phyloP scores from a whole-genome alignment of 2,329 filamentous ascomycete species.

The Epichloe coenophiala region DNA sequence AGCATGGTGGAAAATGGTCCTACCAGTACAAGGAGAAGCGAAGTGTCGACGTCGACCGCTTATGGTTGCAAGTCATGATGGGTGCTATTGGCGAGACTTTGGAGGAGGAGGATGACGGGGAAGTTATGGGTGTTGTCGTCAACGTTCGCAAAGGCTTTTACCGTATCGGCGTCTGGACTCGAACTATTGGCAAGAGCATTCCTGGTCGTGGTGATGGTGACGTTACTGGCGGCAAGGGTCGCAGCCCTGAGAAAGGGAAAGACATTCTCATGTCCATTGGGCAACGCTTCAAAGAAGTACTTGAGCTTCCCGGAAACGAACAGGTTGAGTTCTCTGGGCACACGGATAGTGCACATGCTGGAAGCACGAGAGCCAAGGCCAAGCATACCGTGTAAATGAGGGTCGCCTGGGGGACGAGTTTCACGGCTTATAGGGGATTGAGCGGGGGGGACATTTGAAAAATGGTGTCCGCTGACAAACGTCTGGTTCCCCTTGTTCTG shows the following conservation, averaged over 20 bases:
- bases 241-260: slow-evolving; percentile 68
- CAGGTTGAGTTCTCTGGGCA: slow-evolving; percentile 91
- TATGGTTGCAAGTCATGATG: slow-evolving; percentile 96
- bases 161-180: slow-evolving; percentile 94
- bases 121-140: slow-evolving; percentile 98
- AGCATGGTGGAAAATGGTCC: slow-evolving; percentile 98
- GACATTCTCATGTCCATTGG: slow-evolving; percentile 78
- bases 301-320: slow-evolving; percentile 66
- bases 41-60: slow-evolving; percentile 77
- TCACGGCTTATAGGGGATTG: not conserved
- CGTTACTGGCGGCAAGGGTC: slow-evolving; percentile 62
- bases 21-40: slow-evolving; percentile 97
- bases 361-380: slow-evolving; percentile 89
- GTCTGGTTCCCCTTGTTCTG: not conserved
- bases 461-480: slow-evolving; percentile 10
- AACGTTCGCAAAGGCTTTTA: slow-evolving; percentile 98
- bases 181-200: slow-evolving; percentile 77
- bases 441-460: slow-evolving; percentile 12
- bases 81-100: slow-evolving; percentile 94
- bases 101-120: slow-evolving; percentile 90
- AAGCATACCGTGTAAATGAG: slow-evolving; percentile 66
- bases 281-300: slow-evolving; percentile 79
- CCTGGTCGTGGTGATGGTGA: slow-evolving; percentile 62
- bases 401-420: not conserved
- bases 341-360: slow-evolving; percentile 82